Percentiles rank a stretch among this genome's conserved stretches.
Conservation (phyloP, 2,329 filamentous ascomycete species). For the Clonostachys solani region DNA sequence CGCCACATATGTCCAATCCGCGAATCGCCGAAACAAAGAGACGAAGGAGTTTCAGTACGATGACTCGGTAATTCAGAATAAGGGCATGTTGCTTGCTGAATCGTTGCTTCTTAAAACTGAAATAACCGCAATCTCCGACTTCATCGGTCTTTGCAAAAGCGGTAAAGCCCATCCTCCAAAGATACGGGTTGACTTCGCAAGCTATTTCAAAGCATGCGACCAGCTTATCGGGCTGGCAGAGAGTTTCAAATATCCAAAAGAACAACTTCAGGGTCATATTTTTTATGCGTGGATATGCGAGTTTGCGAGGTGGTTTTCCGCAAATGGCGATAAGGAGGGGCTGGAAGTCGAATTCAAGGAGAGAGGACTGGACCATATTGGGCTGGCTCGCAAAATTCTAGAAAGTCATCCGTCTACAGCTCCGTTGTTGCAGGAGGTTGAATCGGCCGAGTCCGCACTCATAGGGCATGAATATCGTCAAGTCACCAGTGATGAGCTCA, state of each 20-base stretch:
- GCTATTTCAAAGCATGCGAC: constrained; percentile 30
- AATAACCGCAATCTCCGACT: constrained; percentile 29
- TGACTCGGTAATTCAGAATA: constrained; percentile 26
- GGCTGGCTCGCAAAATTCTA: constrained; percentile 10
- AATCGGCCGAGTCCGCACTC: constrained; percentile 40
- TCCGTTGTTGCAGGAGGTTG: constrained; percentile 36
- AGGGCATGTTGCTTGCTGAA: constrained; percentile 31
- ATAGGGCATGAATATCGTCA: constrained; percentile 38
- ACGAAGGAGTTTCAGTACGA: constrained; percentile 27
- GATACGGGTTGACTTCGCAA: constrained; percentile 16
- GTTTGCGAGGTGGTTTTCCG: constrained; percentile 14
- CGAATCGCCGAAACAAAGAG: constrained; percentile 18
- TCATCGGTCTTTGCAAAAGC: constrained; percentile 5
- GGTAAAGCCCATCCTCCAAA: neutral
- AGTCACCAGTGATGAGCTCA: constrained; percentile 46
- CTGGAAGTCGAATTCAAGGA: neutral
- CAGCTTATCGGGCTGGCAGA: constrained; percentile 31
- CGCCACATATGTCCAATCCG: constrained; percentile 34
- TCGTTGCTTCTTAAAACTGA: constrained; percentile 44
- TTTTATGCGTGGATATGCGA: constrained; percentile 43
- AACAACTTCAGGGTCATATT: constrained; percentile 45
- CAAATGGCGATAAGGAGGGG: neutral
- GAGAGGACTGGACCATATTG: constrained; percentile 7
- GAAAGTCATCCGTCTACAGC: constrained; percentile 15
- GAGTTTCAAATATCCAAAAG: constrained; percentile 24